Evolutionary conservation across 495 filamentous ascomycete genomes (phyloP).

Genomic region (Penicillium silybi): DNA sequence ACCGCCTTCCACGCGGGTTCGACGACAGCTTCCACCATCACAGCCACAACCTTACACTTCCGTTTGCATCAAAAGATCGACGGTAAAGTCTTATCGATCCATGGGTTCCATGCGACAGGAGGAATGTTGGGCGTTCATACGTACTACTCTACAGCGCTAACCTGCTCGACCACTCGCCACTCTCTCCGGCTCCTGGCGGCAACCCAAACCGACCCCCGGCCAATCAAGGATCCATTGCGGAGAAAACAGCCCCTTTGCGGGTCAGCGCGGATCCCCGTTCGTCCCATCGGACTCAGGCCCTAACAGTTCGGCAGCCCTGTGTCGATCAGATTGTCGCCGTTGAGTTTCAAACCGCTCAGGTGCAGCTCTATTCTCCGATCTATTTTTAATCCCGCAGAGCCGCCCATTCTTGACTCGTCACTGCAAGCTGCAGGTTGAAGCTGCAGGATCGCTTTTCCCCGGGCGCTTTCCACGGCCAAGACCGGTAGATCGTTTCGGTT

Average conservation of each 20-base stretch:
- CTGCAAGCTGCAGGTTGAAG: background rate
- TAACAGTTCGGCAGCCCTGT: background rate
- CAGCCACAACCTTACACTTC: background rate
- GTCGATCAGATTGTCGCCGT: slow-evolving; percentile 17
- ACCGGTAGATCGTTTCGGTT: slow-evolving; percentile 6
- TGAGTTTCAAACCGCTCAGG: slow-evolving; percentile 15
- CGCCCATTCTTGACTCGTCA: slow-evolving; percentile 1
- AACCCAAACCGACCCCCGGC: slow-evolving; percentile 11
- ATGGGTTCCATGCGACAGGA: slow-evolving; percentile 19
- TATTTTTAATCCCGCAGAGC: background rate
- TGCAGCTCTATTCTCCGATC: slow-evolving; percentile 1
- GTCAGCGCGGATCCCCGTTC: slow-evolving; percentile 18
- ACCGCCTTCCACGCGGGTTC: slow-evolving; percentile 6
- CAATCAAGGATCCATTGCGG: slow-evolving; percentile 11
- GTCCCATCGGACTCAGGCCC: slow-evolving; percentile 2
- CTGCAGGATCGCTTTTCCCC: background rate
- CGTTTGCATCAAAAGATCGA: slow-evolving; percentile 18
- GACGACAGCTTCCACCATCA: background rate
- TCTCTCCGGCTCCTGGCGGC: slow-evolving; percentile 20
- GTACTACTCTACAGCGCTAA: slow-evolving; percentile 13
- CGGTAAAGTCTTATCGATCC: slow-evolving; percentile 12
- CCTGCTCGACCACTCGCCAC: background rate
- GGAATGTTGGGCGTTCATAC: slow-evolving; percentile 8
- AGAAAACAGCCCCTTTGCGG: slow-evolving; percentile 3
- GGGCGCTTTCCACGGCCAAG: slow-evolving; percentile 2